phyloP scores from a whole-genome alignment of 257 asterid species.

The Ajuga chamaepitys region DNA sequence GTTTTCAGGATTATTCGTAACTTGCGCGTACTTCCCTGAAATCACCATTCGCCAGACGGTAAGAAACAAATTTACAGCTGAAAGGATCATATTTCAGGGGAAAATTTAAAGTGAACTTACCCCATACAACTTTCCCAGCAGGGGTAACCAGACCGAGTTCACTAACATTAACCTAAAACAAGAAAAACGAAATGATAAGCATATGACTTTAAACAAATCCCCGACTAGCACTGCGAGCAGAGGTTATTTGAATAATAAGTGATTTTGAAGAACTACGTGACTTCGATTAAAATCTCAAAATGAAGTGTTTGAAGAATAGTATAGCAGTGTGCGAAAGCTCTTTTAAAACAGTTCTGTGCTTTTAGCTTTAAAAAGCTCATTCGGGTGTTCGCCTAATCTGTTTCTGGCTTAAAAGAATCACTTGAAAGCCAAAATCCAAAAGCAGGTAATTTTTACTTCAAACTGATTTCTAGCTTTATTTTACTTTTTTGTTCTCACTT shows the following conservation, averaged over 20 bases:
- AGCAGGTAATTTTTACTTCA: too few species aligned
- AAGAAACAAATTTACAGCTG: neutral
- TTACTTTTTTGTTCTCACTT: too few species aligned
- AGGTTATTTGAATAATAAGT: constrained; percentile 49
- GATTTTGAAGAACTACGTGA: too few species aligned
- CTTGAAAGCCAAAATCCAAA: too few species aligned
- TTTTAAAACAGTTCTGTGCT: too few species aligned
- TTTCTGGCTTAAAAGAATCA: too few species aligned
- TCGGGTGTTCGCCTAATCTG: too few species aligned
- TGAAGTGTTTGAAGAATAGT: too few species aligned
- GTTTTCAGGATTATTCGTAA: constrained; percentile 92
- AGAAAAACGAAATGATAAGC: neutral
- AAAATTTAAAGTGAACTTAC: constrained; percentile 37
- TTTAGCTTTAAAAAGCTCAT: too few species aligned
- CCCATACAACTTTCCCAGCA: constrained; percentile 98
- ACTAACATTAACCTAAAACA: constrained; percentile 73
- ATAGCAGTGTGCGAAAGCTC: too few species aligned
- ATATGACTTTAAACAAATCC: neutral
- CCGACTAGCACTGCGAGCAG: neutral
- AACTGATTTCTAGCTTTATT: too few species aligned
- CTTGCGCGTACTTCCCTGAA: constrained; percentile 97
- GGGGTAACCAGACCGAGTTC: constrained; percentile 98
- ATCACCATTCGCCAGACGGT: neutral
- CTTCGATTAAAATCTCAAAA: too few species aligned
- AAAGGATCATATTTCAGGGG: neutral